phyloP scores from a whole-genome alignment of 2,329 filamentous ascomycete genomes.

The Claviceps africana region DNA sequence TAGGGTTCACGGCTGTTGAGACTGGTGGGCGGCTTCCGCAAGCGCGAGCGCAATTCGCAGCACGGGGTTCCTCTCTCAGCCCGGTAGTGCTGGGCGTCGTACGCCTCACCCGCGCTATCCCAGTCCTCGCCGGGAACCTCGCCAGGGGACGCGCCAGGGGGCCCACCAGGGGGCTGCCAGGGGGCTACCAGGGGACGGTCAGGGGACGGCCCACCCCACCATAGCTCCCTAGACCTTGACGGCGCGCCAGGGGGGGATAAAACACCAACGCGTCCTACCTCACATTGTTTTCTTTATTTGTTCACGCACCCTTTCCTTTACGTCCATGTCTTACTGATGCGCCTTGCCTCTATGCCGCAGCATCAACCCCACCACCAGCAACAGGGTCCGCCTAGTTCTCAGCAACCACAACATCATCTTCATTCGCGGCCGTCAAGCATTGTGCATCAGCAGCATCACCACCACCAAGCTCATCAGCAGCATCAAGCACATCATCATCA shows the following conservation, averaged over 20 bases:
- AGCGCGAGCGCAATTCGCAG: slow-evolving; percentile 3
- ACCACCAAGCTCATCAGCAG: slow-evolving; percentile 19
- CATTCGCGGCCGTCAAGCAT: slow-evolving; percentile 59
- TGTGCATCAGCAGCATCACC: slow-evolving; percentile 48
- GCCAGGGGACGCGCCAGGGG: too few relatives aligned
- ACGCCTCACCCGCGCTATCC: slow-evolving; percentile 36
- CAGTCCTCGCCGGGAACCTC: slow-evolving; percentile 21
- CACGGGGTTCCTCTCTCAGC: slow-evolving; percentile 25
- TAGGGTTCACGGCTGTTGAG: neutral
- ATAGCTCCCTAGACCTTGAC: slow-evolving; percentile 29
- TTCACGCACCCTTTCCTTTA: slow-evolving; percentile 20
- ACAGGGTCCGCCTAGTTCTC: slow-evolving; percentile 54
- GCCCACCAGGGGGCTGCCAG: slow-evolving; percentile 19
- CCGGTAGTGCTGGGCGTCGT: slow-evolving; percentile 29
- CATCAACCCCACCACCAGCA: slow-evolving; percentile 62
- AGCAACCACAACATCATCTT: slow-evolving; percentile 41
- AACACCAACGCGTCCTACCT: slow-evolving; percentile 35
- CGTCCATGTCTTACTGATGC: slow-evolving; percentile 38
- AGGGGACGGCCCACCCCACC: slow-evolving; percentile 20
- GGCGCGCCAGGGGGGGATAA: slow-evolving; percentile 29
- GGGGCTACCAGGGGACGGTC: too few relatives aligned
- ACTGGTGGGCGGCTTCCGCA: slow-evolving; percentile 14
- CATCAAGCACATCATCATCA: too few relatives aligned
- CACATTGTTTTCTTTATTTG: slow-evolving; percentile 23
- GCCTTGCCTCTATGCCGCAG: slow-evolving; percentile 47